These are phyloP conservation scores for Stachybotrys chlorohalonatus DNA, from an alignment of 2,329 filamentous ascomycete genomes.

Conservation along the genomic window DNA sequence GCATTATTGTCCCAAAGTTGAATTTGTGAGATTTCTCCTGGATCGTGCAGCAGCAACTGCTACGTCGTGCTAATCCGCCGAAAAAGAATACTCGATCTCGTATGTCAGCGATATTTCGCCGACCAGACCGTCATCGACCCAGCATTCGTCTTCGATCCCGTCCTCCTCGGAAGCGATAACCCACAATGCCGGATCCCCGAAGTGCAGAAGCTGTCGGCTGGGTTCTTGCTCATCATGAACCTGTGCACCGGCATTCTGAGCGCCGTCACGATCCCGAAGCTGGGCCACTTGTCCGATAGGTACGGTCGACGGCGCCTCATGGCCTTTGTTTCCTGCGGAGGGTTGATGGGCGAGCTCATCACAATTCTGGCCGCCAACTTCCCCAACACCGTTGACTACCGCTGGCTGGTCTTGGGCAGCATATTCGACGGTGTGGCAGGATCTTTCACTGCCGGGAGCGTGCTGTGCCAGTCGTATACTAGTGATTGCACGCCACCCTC, in stretches of 20 bases:
- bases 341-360: conserved; percentile 63
- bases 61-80: conserved; percentile 6
- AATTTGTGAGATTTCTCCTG: conserved; percentile 50
- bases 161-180: conserved; percentile 61
- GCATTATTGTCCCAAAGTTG: conserved; percentile 74
- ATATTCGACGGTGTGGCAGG: conserved; percentile 77
- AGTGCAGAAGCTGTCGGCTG: conserved; percentile 67
- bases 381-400: conserved; percentile 63
- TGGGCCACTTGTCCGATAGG: conserved; percentile 80
- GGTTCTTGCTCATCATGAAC: conserved; percentile 68
- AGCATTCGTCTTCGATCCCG: conserved; percentile 49
- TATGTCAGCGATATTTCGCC: conserved; percentile 76
- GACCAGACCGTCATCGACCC: conserved; percentile 54
- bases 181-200: conserved; percentile 71
- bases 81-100: conserved; percentile 60
- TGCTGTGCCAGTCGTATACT: conserved; percentile 75
- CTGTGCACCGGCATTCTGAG: conserved; percentile 69
- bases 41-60: background rate
- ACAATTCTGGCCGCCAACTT: conserved; percentile 71
- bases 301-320: conserved; percentile 73
- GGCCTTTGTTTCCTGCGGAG: conserved; percentile 64
- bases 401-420: conserved; percentile 69
- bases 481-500: conserved; percentile 80
- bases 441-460: conserved; percentile 75
- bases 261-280: conserved; percentile 70